Evolutionary conservation across 1,284 basidiomycete genomes (phyloP), one percentile per base, ranked within the genome.

Genomic region (Puccinia triticina): DNA sequence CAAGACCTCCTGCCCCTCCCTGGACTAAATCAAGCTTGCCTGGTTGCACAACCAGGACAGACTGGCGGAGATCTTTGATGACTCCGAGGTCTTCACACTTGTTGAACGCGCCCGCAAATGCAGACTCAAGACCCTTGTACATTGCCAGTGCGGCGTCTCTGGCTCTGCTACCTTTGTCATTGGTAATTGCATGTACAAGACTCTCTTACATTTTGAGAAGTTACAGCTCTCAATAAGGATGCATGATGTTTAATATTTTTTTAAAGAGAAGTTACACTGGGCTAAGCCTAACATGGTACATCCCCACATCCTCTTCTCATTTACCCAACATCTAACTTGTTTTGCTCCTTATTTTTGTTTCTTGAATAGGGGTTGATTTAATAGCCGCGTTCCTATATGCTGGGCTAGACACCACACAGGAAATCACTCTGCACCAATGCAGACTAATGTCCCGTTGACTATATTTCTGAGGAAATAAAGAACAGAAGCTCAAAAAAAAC

Each of bases 71-170:
- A 64, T 48, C 34, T 73, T 53, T 71, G 93, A 93, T 48, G 94
- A 95, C 87, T 91, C 91, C 84, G 90, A 90, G 26, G 93, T 92
- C 0, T 93, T 96, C 89, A 87, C 90, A 23, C 96, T 94, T 86
- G 90, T 93, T 83, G 95, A 96, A 87, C 89, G 90, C 55, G 92
- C 93, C 69, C 88, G 94, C 73, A 89, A 90, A 82, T 90, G 91
- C 83, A 91, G 91, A 74, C 92, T 93, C 77, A 93, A 93, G 84
- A 91, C 95, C 74, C 89, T 97, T 84, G 92, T 97, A 80, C 95
- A 97, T 87, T 97, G 95, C 87, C 96, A 98, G 88, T 97, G 95
- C 87, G 96, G 96, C 84, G 94, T 98, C 40, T 97, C 95, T 34
- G 91, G 96, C 84, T 96, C 94, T 32, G 96, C 95, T 23, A 98